Percentiles rank a stretch among this genome's conserved stretches.
phyloP scores from a whole-genome alignment of 148 eudicot genomes.

The Pouteria glomerata region DNA sequence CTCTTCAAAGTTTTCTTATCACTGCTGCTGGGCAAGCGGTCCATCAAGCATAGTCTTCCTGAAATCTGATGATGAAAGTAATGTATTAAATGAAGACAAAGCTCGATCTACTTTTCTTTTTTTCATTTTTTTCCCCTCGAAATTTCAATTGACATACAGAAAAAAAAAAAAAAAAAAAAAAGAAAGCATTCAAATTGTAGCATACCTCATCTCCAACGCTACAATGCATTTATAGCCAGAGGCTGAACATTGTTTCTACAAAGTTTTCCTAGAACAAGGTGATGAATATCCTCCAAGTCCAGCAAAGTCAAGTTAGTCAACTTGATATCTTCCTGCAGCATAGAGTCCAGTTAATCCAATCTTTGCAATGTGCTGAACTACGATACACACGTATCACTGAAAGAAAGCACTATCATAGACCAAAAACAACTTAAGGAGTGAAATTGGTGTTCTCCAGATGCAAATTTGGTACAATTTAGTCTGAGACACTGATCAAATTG shows the following conservation, averaged over 20 bases:
- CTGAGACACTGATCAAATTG: not conserved
- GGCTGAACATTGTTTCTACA: conserved; percentile 19
- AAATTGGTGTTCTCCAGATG: not conserved
- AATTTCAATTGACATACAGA: not conserved
- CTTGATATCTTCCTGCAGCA: not conserved
- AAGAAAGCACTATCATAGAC: not conserved
- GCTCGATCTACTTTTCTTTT: not conserved
- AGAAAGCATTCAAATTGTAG: no score
- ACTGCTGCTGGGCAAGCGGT: conserved; percentile 44
- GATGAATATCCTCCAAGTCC: conserved; percentile 1
- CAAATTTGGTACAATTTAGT: not conserved
- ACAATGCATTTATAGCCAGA: conserved; percentile 37
- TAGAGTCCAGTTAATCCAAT: conserved; percentile 4
- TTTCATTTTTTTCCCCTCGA: not conserved
- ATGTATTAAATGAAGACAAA: not conserved
- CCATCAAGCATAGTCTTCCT: conserved; percentile 56
- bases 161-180: not conserved
- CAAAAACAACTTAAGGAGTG: not conserved
- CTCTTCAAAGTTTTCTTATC: conserved; percentile 69
- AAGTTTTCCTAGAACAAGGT: not conserved
- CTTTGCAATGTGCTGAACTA: not conserved
- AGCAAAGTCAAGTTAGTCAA: not conserved
- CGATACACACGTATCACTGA: not conserved
- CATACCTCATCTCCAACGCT: conserved; percentile 54
- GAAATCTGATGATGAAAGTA: conserved; percentile 30